Percentiles rank a stretch among this genome's conserved stretches.
These are phyloP conservation scores for Ceratocystis cacaofunesta DNA, from an alignment of 2,329 filamentous ascomycete genomes.

Conservation along the genomic window DNA sequence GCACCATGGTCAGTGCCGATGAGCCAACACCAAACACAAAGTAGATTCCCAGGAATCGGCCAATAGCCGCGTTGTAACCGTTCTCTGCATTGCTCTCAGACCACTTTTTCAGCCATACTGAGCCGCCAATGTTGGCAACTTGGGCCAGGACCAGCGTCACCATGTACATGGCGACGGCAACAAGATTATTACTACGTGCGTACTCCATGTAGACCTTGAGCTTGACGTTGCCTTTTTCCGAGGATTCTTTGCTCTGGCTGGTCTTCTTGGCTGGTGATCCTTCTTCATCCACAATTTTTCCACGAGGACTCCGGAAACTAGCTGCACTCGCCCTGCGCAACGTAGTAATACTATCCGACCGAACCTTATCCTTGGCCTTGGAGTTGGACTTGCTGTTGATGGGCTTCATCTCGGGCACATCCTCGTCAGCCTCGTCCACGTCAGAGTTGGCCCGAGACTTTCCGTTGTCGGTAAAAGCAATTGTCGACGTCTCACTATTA, in stretches of 20 bases:
- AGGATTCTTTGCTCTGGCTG: slow-evolving; percentile 73
- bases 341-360: slow-evolving; percentile 59
- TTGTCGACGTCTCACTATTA: slow-evolving; percentile 43
- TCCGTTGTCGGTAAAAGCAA: slow-evolving; percentile 35
- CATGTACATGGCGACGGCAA: slow-evolving; percentile 69
- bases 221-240: slow-evolving; percentile 94
- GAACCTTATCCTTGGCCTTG: slow-evolving; percentile 34
- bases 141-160: slow-evolving; percentile 65
- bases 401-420: slow-evolving; percentile 57
- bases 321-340: slow-evolving; percentile 81
- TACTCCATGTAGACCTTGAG: slow-evolving; percentile 93
- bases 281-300: slow-evolving; percentile 75
- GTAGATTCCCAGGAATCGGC: slow-evolving; percentile 88
- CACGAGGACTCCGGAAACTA: slow-evolving; percentile 73
- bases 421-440: slow-evolving; percentile 68
- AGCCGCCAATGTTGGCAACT: slow-evolving; percentile 66
- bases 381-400: slow-evolving; percentile 55
- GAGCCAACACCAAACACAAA: slow-evolving; percentile 86
- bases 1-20: slow-evolving; percentile 69
- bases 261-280: slow-evolving; percentile 54
- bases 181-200: slow-evolving; percentile 81
- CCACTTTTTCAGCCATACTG: slow-evolving; percentile 90
- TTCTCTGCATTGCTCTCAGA: slow-evolving; percentile 58
- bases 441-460: slow-evolving; percentile 31
- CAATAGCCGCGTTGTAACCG: slow-evolving; percentile 58